Conservation (phyloP, 2,329 filamentous ascomycete genomes). For the Davidsoniella eucalypti region DNA sequence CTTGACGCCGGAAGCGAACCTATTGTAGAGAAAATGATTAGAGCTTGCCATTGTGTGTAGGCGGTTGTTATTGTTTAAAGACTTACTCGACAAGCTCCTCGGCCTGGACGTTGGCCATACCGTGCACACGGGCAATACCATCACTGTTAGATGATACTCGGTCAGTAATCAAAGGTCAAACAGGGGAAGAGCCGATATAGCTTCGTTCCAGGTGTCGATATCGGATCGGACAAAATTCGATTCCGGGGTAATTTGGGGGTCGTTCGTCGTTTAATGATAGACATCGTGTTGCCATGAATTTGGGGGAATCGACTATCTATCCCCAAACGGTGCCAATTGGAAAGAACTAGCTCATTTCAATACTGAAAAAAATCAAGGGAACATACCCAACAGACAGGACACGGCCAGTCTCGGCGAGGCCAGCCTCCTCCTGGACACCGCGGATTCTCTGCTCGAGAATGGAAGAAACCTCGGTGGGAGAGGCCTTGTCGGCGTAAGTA, state of each 20-base stretch:
- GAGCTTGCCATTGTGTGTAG: too few species aligned
- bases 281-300: too few species aligned
- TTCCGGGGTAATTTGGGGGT: not conserved
- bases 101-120: conserved; percentile 99
- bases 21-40: conserved; percentile 21
- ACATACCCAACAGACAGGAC: conserved; percentile 98
- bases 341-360: not conserved
- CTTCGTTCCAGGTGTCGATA: too few species aligned
- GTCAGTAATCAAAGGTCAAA: conserved; percentile 4
- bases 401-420: conserved; percentile 94
- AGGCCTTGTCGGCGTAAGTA: conserved; percentile 86
- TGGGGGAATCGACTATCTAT: not conserved
- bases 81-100: conserved; percentile 99
- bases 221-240: not conserved
- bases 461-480: conserved; percentile 95
- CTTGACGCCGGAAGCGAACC: conserved; percentile 99
- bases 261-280: not conserved
- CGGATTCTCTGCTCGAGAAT: conserved; percentile 99
- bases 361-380: conserved; percentile 13
- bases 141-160: conserved; percentile 45
- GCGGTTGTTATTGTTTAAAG: conserved; percentile 5
- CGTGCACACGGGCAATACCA: conserved; percentile 99
- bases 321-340: not conserved
- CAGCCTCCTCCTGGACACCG: conserved; percentile 92
- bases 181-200: not conserved